phyloP scores from a whole-genome alignment of 2,329 filamentous ascomycete species.

The Fusarium verticillioides region DNA sequence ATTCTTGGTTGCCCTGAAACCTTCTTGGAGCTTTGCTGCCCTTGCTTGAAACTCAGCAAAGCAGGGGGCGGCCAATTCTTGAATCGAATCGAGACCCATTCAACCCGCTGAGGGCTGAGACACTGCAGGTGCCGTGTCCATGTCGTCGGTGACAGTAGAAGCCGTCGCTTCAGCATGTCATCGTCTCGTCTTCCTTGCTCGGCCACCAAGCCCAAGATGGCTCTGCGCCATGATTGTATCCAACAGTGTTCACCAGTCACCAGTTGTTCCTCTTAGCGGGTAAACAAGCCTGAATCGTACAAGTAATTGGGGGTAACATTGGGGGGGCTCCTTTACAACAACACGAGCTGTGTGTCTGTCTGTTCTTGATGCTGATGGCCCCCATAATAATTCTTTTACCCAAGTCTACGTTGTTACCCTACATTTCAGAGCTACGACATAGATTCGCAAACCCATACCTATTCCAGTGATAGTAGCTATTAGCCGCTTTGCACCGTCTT shows the following conservation, averaged over 20 bases:
- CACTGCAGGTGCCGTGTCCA: conserved; percentile 40
- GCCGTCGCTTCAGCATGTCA: conserved; percentile 36
- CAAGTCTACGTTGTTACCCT: neutral
- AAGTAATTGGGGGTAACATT: neutral
- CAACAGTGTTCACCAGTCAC: conserved; percentile 4
- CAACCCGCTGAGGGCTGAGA: conserved; percentile 29
- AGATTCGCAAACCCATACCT: conserved; percentile 7
- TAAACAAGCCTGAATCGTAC: neutral
- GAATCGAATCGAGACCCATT: conserved; percentile 20
- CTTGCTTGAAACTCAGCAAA: neutral
- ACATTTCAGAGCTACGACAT: neutral
- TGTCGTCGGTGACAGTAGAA: conserved; percentile 36
- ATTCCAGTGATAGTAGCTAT: neutral
- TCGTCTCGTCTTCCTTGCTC: conserved; percentile 30
- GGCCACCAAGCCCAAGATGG: conserved; percentile 21
- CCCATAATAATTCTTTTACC: neutral
- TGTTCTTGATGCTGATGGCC: neutral
- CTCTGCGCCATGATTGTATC: neutral
- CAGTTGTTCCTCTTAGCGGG: neutral
- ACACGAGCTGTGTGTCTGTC: neutral
- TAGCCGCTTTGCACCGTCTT: neutral
- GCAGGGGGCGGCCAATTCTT: conserved; percentile 3
- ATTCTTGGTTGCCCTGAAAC: conserved; percentile 16
- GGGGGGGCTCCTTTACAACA: neutral
- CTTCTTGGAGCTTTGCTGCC: neutral